phyloP scores from a whole-genome alignment of 768 basidiomycete genomes.

The Suillus variegatus region DNA sequence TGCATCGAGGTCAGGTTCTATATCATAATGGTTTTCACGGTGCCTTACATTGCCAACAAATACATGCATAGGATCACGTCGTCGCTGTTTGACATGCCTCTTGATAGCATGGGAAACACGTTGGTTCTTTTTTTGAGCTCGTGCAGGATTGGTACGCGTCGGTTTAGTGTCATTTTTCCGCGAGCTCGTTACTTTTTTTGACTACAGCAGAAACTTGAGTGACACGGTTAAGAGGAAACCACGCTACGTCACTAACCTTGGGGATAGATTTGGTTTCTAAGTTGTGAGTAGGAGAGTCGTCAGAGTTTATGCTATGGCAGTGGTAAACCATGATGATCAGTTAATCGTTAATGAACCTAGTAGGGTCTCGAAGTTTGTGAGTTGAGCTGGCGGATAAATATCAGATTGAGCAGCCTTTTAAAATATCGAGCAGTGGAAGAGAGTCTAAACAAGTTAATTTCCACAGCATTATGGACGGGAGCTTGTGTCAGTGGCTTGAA shows the following conservation, averaged over 20 bases:
- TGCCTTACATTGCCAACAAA: constrained; percentile 65
- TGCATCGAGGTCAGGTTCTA: background rate
- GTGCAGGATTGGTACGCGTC: constrained; percentile 1
- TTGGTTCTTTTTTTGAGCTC: background rate
- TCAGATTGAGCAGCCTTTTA: background rate
- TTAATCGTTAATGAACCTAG: constrained; percentile 2
- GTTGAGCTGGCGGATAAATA: background rate
- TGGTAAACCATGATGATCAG: constrained; percentile 3
- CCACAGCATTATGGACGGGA: background rate
- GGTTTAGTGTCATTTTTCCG: constrained; percentile 6
- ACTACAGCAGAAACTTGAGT: constrained; percentile 2
- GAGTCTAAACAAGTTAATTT: constrained; percentile 7
- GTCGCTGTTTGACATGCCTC: constrained; percentile 12
- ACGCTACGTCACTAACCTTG: background rate
- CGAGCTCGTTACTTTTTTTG: constrained; percentile 4
- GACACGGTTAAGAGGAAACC: background rate
- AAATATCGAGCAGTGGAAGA: background rate
- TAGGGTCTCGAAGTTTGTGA: constrained; percentile 14
- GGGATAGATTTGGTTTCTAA: background rate
- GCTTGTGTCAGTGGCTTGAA: background rate
- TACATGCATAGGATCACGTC: constrained; percentile 27
- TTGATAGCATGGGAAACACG: constrained; percentile 28
- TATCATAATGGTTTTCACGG: background rate
- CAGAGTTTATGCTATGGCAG: constrained; percentile 6
- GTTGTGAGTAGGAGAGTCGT: background rate